Conservation (phyloP, 2,329 filamentous ascomycete species). For the Paecilomyces sp. region DNA sequence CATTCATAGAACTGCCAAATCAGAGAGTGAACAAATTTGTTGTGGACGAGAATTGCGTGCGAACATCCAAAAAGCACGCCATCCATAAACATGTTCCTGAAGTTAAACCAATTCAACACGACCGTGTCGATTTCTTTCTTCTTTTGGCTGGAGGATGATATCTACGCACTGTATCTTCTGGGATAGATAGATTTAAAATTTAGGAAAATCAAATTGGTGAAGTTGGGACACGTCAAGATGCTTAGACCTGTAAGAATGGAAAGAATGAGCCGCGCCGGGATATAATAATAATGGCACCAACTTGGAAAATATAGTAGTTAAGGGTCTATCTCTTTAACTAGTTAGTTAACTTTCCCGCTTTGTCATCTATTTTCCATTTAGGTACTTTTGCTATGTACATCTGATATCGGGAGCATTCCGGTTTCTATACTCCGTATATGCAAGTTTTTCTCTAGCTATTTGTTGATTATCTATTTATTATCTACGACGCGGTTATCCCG, state of each 20-base stretch:
- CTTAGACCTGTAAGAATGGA: not conserved
- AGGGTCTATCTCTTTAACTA: no score
- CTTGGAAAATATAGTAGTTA: not conserved
- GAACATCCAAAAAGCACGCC: not conserved
- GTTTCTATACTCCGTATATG: not conserved
- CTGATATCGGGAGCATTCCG: not conserved
- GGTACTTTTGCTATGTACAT: not conserved
- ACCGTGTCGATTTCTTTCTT: no score
- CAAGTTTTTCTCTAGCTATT: not conserved
- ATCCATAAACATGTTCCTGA: not conserved
- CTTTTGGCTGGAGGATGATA: no score
- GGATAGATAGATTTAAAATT: not conserved
- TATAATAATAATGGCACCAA: not conserved
- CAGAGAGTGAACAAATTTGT: not conserved
- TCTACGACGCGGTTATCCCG: not conserved
- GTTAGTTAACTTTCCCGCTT: no score
- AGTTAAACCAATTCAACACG: not conserved
- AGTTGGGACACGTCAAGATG: not conserved
- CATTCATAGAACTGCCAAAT: not conserved
- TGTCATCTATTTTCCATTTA: no score
- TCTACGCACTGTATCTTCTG: not conserved
- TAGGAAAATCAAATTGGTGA: not conserved
- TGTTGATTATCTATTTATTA: not conserved
- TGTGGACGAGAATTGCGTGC: not conserved
- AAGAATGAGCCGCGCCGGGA: not conserved